Conservation (phyloP, 768 basidiomycete species). For the Suillus placidus region DNA sequence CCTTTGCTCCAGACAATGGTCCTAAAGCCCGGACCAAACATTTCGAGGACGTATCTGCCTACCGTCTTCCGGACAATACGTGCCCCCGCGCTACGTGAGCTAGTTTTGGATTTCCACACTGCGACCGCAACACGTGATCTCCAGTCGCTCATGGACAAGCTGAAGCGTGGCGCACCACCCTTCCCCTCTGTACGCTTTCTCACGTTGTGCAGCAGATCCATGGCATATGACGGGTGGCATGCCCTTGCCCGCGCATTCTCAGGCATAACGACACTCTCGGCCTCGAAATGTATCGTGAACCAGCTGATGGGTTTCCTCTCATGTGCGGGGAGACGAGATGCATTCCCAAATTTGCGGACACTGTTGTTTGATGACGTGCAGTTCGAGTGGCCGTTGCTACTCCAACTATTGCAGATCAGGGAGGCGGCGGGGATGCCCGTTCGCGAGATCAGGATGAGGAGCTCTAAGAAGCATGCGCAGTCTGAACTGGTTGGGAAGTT, state of each 20-base stretch:
- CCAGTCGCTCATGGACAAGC: conserved; percentile 29
- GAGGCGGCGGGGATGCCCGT: conserved; percentile 24
- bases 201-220: conserved; percentile 29
- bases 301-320: conserved; percentile 27
- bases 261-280: conserved; percentile 25
- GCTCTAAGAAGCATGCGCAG: conserved; percentile 25
- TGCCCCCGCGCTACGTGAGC: conserved; percentile 28
- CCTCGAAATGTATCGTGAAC: conserved; percentile 29
- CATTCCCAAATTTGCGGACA: conserved; percentile 24
- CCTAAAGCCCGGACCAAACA: conserved; percentile 29
- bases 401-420: conserved; percentile 30
- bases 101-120: conserved; percentile 29
- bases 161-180: conserved; percentile 30
- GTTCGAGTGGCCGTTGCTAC: conserved; percentile 31
- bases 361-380: conserved; percentile 28
- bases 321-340: conserved; percentile 30
- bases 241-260: conserved; percentile 29
- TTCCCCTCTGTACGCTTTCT: conserved; percentile 28
- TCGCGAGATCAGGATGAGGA: conserved; percentile 20
- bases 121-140: conserved; percentile 30
- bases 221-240: conserved; percentile 23
- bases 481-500: conserved; percentile 20
- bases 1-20: conserved; percentile 22
- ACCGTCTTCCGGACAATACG: conserved; percentile 25
- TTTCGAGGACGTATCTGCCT: conserved; percentile 32